phyloP scores from a whole-genome alignment of 2,329 filamentous ascomycete genomes.

The Colletotrichum salicis region DNA sequence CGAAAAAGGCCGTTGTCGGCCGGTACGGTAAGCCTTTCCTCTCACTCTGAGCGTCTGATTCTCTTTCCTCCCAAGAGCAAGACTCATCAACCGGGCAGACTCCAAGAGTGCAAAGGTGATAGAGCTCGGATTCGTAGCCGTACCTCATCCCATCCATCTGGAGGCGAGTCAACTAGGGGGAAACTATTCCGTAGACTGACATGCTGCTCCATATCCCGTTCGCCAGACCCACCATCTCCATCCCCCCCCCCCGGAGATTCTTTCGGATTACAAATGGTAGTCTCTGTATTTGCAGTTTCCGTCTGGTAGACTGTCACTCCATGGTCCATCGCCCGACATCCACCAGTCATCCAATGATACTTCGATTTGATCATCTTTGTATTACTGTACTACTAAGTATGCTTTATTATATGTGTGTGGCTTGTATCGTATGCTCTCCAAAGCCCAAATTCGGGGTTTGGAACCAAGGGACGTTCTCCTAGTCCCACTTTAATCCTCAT shows the following conservation, averaged over 20 bases:
- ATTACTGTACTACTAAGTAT: conserved; percentile 9
- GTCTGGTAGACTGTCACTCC: neutral
- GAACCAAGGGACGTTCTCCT: neutral
- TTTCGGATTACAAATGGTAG: conserved; percentile 34
- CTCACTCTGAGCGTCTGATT: neutral
- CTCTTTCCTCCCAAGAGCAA: neutral
- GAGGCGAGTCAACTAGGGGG: conserved; percentile 9
- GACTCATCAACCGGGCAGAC: neutral
- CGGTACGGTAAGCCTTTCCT: neutral
- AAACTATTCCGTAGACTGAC: neutral
- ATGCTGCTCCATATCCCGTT: conserved; percentile 30
- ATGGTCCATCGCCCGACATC: neutral
- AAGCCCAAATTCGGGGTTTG: conserved; percentile 21
- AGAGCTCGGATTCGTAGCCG: neutral
- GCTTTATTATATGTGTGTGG: neutral
- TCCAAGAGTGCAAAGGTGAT: too few species aligned
- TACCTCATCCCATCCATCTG: neutral
- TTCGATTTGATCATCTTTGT: neutral
- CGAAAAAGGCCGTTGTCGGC: conserved; percentile 32
- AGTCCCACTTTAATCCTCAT: neutral
- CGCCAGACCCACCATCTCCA: conserved; percentile 16
- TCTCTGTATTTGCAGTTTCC: conserved; percentile 20
- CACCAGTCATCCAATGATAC: neutral
- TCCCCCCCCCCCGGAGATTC: conserved; percentile 29
- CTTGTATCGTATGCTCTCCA: conserved; percentile 6